Base-by-base conservation (phyloP, 768 basidiomycete species). In the Symmetrospora coprosmae region DNA sequence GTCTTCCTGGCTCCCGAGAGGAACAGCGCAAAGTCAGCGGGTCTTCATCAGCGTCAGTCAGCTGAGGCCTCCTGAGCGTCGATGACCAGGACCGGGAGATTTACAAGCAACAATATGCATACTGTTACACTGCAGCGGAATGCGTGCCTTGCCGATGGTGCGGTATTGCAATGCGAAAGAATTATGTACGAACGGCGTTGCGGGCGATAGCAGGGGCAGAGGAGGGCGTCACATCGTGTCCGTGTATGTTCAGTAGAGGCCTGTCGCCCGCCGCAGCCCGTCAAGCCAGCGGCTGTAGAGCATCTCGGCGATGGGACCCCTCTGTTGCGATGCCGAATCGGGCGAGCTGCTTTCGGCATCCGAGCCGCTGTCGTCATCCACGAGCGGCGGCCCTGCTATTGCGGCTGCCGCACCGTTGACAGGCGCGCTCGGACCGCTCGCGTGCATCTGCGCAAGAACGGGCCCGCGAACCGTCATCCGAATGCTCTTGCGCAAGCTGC, bases 211-310 rank as follows among this genome's bases (percentile, higher is more conserved):
- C n/a, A n/a, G n/a, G n/a, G n/a, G n/a, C n/a, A n/a, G n/a, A n/a
- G n/a, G n/a, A n/a, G n/a, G n/a, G n/a, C n/a, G n/a, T n/a, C n/a
- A n/a, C n/a, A n/a, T n/a, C n/a, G n/a, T n/a, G n/a, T n/a, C n/a
- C n/a, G n/a, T n/a, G n/a, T n/a, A n/a, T n/a, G n/a, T 34, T 50
- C 31, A 58, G 41, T 58, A 58, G 13, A 58, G 41, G 19, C 55
- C 55, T 4, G 55, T 58, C 8, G 55, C 55, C 11, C 41, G 28
- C 3, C 55, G 55, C 8, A 58, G 37, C 3, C 55, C 51, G n/a
- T 94, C 87, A 25, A 96, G 75, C 91, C 92, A 97, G 48, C 92
- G 82, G 79, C 91, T 83, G 72, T 96, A 97, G n/a, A 97, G 75
- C 65, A 97, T 78, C 71, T 97, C 92, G 21, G 89, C 86, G 28